These are phyloP conservation scores for Hibiscus trionum DNA, from an alignment of 345 rosid species.

Conservation along the genomic window DNA sequence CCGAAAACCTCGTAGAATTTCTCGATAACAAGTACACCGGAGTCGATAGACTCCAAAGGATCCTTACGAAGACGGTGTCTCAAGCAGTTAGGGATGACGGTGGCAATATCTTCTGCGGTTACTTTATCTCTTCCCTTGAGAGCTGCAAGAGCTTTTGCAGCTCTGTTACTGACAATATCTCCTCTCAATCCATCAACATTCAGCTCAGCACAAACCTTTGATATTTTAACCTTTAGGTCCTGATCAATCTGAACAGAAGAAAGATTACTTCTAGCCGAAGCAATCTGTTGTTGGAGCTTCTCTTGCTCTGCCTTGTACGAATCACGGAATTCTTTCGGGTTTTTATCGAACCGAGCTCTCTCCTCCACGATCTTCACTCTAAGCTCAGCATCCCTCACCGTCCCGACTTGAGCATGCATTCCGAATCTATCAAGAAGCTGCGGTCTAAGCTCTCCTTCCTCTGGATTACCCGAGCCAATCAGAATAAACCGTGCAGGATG, in stretches of 20 bases:
- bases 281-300: constrained; percentile 80
- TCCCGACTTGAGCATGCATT: constrained; percentile 93
- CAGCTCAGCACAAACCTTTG: constrained; percentile 86
- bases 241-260: constrained; percentile 72
- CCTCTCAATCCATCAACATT: constrained; percentile 95
- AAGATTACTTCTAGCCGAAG: constrained; percentile 56
- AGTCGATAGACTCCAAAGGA: constrained; percentile 91
- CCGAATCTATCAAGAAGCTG: constrained; percentile 92
- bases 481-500: constrained; percentile 91
- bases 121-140: constrained; percentile 78
- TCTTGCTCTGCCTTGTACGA: constrained; percentile 74
- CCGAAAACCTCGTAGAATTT: constrained; percentile 85
- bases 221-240: constrained; percentile 85
- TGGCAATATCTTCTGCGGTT: constrained; percentile 83
- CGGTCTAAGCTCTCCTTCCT: constrained; percentile 89
- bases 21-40: constrained; percentile 78
- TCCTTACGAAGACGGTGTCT: constrained; percentile 98
- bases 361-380: constrained; percentile 95
- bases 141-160: constrained; percentile 89
- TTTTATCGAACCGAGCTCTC: constrained; percentile 70
- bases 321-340: constrained; percentile 76
- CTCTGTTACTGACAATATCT: constrained; percentile 92
- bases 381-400: constrained; percentile 82
- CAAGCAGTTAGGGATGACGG: constrained; percentile 92
- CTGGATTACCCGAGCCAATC: constrained; percentile 93